phyloP scores from a whole-genome alignment of 192 early-diverging fungal genomes.

The Linnemannia elongata region DNA sequence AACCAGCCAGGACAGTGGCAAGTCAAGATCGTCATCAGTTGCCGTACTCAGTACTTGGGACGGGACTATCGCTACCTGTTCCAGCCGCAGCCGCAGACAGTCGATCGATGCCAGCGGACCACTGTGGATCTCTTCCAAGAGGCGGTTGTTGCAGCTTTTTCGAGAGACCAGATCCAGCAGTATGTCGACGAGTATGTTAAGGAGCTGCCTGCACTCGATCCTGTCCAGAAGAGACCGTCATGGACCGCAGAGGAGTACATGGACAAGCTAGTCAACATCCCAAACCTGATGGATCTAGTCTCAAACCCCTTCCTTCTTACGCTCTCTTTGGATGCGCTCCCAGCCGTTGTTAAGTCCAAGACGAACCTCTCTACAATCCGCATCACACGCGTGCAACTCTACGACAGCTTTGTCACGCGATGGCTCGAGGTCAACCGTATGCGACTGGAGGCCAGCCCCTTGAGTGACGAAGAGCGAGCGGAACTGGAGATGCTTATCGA shows the following conservation, averaged over 20 bases:
- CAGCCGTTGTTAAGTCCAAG: not conserved
- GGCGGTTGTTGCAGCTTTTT: not conserved
- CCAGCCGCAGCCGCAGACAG: not conserved
- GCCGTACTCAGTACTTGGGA: not conserved
- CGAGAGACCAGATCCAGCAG: too few species aligned
- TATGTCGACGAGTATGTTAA: too few species aligned
- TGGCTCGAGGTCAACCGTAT: not conserved
- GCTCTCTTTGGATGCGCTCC: not conserved
- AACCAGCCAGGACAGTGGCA: not conserved
- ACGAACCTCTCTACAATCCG: not conserved
- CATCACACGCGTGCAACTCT: not conserved
- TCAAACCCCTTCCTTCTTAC: not conserved
- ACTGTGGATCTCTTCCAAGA: not conserved
- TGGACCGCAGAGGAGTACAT: not conserved
- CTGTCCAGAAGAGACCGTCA: not conserved
- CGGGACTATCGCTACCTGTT: not conserved
- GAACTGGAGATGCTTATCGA: not conserved
- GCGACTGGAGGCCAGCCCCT: not conserved
- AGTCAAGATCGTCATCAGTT: not conserved
- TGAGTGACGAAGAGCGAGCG: too few species aligned
- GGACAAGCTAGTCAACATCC: not conserved
- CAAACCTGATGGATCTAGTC: not conserved
- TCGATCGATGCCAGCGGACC: not conserved
- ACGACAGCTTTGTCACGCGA: not conserved
- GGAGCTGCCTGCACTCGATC: not conserved